Conservation (phyloP, 306 rosid genomes). For the Vachellia pachyceras region DNA sequence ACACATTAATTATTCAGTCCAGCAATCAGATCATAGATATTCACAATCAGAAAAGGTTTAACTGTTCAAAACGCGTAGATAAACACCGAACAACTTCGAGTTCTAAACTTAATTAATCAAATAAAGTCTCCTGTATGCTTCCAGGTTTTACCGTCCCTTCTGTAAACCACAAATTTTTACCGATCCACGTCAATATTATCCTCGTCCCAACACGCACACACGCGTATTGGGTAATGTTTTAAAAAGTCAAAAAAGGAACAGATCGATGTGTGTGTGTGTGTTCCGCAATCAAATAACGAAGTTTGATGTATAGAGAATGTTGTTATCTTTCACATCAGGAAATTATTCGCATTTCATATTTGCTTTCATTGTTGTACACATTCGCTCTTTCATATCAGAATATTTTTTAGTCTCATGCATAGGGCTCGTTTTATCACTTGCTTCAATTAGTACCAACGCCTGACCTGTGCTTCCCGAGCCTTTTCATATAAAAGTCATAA, state of each 20-base stretch:
- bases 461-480: neutral
- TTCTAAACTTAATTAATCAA: neutral
- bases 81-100: neutral
- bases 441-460: neutral
- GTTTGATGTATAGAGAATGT: constrained; percentile 4
- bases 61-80: neutral
- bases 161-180: constrained; percentile 7
- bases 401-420: neutral
- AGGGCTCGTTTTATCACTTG: neutral
- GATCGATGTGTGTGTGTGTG: neutral
- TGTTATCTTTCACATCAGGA: neutral
- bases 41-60: neutral
- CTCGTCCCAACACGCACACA: neutral
- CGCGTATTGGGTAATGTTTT: neutral
- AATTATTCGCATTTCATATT: neutral
- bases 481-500: neutral
- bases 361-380: neutral
- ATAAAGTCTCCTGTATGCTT: neutral
- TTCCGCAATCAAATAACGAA: neutral
- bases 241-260: neutral
- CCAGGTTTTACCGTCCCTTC: constrained; percentile 5
- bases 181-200: too few relatives aligned
- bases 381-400: neutral
- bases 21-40: neutral
- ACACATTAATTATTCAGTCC: neutral